Base-by-base conservation (phyloP, 2,329 filamentous ascomycete genomes). In the Phoma sp. region DNA sequence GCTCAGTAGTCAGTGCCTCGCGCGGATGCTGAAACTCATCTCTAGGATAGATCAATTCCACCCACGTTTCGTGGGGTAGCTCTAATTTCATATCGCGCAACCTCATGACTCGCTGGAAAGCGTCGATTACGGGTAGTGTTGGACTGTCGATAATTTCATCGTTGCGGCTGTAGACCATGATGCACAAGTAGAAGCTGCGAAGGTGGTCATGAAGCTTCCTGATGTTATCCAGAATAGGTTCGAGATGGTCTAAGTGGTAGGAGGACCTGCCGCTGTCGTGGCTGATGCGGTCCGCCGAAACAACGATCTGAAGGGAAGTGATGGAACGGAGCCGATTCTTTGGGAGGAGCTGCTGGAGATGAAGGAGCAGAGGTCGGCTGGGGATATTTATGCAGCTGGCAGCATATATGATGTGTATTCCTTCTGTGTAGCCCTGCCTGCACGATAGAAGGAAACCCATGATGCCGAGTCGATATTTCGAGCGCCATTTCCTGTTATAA, bases 391-490 rank as follows among this genome's bases (percentile, higher is more conserved):
- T 54, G 22, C 23, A 35, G 22, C 58, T 58, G 41, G 45, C 23
- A 29, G 55, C 46, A 36, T 58, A 60, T 24, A 60, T 23, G 29
- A 50, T 7, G 13, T 58, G 27, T 32, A 60, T 58, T 30, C 52
- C 58, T 54, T 60, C 45, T 10, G 45, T 42, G 40, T 60, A 60
- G 13, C 48, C 52, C 39, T 58, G 55, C 24, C 39, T 52, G 23
- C 55, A 60, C 22, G 58, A 56, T 13, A 58, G 38, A 39, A 58
- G 39, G 27, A 56, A 56, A 2, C 58, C 58, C 45, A 56, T 58
- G 7, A 44, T 47, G 29, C 52, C 55, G 18, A 48, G 25, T 2
- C 42, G 37, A 14, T 40, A 27, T 30, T 30, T 11, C 11, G 29
- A 30, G 29, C 29, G 29, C 7, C 7, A 30, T 30, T 11, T 30